Percentiles rank a stretch among this genome's conserved stretches.
These are phyloP conservation scores for Nemania sp. DNA, from an alignment of 2,329 filamentous ascomycete species.

Conservation along the genomic window DNA sequence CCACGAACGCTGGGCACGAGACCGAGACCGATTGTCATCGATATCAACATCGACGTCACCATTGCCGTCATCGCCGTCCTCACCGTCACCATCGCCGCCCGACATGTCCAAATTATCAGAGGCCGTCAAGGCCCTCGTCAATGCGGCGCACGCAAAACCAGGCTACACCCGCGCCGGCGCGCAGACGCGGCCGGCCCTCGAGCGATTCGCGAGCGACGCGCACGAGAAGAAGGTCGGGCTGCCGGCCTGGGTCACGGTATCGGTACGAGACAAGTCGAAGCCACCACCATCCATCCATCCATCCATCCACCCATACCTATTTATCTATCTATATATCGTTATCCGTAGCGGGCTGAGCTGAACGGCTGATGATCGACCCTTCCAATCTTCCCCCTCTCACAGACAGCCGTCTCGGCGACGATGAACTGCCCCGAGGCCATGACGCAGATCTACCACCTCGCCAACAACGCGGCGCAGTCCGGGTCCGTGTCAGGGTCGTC, in stretches of 20 bases:
- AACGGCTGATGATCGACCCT: neutral
- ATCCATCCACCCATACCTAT: too few species aligned
- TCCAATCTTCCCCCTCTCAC: neutral
- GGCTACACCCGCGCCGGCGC: conserved; percentile 67
- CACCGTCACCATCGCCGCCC: neutral
- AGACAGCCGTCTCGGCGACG: conserved; percentile 83
- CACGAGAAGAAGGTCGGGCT: conserved; percentile 51
- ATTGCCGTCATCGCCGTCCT: neutral
- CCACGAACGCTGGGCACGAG: neutral
- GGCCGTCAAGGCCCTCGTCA: conserved; percentile 74
- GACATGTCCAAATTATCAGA: conserved; percentile 74
- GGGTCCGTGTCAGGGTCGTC: too few species aligned
- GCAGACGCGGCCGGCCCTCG: conserved; percentile 67
- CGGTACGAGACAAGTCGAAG: conserved; percentile 37
- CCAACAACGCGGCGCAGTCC: conserved; percentile 40
- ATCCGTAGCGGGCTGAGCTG: neutral
- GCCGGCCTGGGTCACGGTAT: conserved; percentile 43
- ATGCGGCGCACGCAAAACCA: conserved; percentile 68
- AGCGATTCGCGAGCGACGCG: conserved; percentile 66
- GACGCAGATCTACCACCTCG: conserved; percentile 61
- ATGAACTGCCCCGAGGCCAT: conserved; percentile 84
- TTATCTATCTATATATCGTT: too few species aligned
- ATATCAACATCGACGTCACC: neutral
- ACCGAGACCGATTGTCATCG: neutral
- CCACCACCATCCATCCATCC: too few species aligned